A percentile compares a stretch with the other conserved stretches of the same genome.
phyloP scores from a whole-genome alignment of 306 rosid species.

The Quercus rubra region DNA sequence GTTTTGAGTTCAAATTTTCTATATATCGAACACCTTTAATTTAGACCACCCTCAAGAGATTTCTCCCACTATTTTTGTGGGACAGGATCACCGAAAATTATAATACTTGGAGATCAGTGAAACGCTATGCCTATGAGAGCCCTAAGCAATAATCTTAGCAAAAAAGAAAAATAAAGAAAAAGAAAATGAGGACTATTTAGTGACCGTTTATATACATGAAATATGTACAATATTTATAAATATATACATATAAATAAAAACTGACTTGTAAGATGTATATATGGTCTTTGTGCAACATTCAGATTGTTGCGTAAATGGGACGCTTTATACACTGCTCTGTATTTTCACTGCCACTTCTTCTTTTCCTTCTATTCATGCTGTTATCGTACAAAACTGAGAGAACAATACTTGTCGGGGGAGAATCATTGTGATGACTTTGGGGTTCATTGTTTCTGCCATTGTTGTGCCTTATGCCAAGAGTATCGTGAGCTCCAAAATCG shows the following conservation, averaged over 20 bases:
- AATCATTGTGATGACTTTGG: constrained; percentile 48
- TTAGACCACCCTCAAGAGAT: too few species aligned
- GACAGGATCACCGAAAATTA: too few species aligned
- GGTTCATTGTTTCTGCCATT: constrained; percentile 54
- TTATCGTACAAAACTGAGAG: constrained; percentile 62
- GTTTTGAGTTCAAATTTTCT: background rate
- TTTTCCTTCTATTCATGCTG: constrained; percentile 53
- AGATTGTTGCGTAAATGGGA: constrained; percentile 68
- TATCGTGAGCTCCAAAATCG: constrained; percentile 68
- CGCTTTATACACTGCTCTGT: constrained; percentile 33
- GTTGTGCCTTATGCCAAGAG: constrained; percentile 69
- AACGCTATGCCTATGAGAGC: too few species aligned
- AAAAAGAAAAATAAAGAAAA: too few species aligned
- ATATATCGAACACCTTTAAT: background rate
- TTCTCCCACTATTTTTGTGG: too few species aligned
- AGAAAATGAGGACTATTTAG: background rate
- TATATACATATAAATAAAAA: too few species aligned
- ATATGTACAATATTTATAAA: too few species aligned
- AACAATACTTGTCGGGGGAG: constrained; percentile 29
- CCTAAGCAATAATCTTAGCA: too few species aligned
- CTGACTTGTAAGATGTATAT: too few species aligned
- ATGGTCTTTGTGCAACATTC: background rate
- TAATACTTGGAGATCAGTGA: too few species aligned
- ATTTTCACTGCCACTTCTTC: too few species aligned
- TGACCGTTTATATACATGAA: background rate